These are phyloP conservation scores for Trifolium pratense DNA, from an alignment of 306 rosid species.

Conservation along the genomic window DNA sequence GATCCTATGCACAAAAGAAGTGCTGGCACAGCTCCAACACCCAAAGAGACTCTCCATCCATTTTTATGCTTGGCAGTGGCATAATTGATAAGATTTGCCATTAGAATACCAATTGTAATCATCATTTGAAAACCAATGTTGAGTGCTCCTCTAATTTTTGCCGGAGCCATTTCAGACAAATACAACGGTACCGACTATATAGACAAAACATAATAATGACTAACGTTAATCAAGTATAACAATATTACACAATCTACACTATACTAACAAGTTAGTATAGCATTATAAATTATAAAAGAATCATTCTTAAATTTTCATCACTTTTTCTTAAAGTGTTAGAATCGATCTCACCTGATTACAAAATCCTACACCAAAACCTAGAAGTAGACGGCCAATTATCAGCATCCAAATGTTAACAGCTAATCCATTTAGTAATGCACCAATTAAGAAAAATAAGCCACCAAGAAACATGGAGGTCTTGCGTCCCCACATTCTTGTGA, in stretches of 20 bases:
- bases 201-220: no score
- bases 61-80: not conserved
- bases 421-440: not conserved
- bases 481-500: not conserved
- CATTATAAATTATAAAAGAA: no score
- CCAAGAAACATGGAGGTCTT: not conserved
- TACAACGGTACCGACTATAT: not conserved
- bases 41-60: constrained; percentile 31
- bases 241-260: no score
- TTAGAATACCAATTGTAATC: constrained; percentile 27
- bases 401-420: not conserved
- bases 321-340: no score
- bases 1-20: not conserved
- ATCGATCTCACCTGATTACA: not conserved
- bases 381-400: not conserved
- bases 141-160: constrained; percentile 45
- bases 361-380: not conserved
- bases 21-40: not conserved
- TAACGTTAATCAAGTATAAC: no score
- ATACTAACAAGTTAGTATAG: no score
- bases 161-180: constrained; percentile 36
- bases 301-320: no score
- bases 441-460: not conserved
- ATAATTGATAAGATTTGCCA: constrained; percentile 15
- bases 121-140: constrained; percentile 44